phyloP scores from a whole-genome alignment of 2,329 filamentous ascomycete genomes.

The Trichophyton mentagrophytes region DNA sequence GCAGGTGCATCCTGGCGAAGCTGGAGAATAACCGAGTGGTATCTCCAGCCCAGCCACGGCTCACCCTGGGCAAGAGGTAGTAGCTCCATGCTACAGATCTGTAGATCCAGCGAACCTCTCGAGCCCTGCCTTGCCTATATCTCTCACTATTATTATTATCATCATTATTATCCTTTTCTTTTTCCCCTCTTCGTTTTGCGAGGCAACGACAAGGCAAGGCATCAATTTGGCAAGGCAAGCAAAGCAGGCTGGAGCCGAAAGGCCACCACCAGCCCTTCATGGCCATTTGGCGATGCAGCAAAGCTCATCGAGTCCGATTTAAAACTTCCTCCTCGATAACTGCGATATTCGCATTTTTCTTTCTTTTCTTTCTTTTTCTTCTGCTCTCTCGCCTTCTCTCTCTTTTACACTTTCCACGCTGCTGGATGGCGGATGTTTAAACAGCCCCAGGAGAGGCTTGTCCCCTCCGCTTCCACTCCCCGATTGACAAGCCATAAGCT shows the following conservation, averaged over 20 bases:
- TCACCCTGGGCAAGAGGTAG: neutral
- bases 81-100: neutral
- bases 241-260: neutral
- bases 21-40: neutral
- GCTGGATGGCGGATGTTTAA: neutral
- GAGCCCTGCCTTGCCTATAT: neutral
- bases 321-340: neutral
- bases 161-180: neutral
- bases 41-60: neutral
- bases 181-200: neutral
- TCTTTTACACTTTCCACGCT: neutral
- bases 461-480: no score
- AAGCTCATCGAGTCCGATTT: neutral
- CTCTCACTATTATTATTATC: no score
- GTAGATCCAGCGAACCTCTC: neutral
- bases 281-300: neutral
- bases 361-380: neutral
- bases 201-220: no score
- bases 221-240: neutral
- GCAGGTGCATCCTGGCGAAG: neutral
- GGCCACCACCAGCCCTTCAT: neutral
- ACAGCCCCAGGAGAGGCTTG: neutral
- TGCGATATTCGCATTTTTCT: neutral
- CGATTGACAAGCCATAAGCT: no score
- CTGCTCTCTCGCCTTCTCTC: neutral